Evolutionary conservation across 257 asterid genomes (phyloP), one percentile per base, ranked within the genome.

Genomic region (Prunella vulgaris): DNA sequence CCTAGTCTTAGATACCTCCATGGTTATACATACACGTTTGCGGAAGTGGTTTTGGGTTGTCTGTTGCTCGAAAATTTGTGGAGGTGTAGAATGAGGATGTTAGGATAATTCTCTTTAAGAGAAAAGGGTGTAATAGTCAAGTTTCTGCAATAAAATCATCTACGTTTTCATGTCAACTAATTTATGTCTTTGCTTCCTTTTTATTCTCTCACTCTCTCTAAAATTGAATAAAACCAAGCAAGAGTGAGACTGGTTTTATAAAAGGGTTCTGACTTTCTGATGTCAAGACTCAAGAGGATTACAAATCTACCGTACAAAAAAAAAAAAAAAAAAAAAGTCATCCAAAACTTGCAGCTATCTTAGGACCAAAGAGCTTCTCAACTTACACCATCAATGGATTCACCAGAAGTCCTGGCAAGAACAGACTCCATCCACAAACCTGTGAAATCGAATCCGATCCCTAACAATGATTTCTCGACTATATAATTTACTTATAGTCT

Each of bases 321-420:
- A 56, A 10, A 56, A 5, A 32, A 5, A 32, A 25, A 49, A 49
- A 66, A 58, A 27, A 7, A 73, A 28, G 17, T 30, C 73, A 64
- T 73, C 61, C 33, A 71, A 60, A 60, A 9, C 15, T 14, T 25
- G n/a, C 42, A 35, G 10, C 18, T 8, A 18, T 5, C 3, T n/a
- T n/a, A 48, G 22, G 56, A 48, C 56, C 56, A 48, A 37, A 56
- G 5, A 33, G 1, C n/a, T n/a, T n/a, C n/a, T n/a, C n/a, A n/a
- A n/a, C n/a, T n/a, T n/a, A n/a, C n/a, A n/a, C n/a, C 62, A 6
- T 38, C 25, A 18, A 33, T 12, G 42, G 73, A 38, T 24, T 81
- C 77, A 86, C 93, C 93, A 88, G 65, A 88, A 84, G 76, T 81
- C 90, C 73, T 74, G 78, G 80, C 93, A 86, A 78, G 90, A 84